Evolutionary conservation across 176 grass and related monocot species (phyloP).

Genomic region (Carex littledalei): DNA sequence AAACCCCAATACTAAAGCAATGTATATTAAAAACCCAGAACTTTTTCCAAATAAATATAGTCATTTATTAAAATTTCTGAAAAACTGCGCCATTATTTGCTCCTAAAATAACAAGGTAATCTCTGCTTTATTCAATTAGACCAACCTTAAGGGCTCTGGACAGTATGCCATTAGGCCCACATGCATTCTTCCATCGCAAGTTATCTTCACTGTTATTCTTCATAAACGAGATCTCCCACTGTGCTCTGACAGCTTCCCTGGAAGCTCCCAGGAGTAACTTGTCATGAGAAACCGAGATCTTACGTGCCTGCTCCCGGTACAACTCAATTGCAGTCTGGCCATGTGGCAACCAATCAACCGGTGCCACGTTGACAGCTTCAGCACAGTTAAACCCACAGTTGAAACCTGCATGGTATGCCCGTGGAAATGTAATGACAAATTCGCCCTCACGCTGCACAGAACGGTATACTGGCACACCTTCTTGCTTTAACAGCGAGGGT

Average conservation of each 20-base stretch:
- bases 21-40: not conserved
- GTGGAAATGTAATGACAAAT: slow-evolving; percentile 91
- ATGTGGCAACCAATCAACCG: slow-evolving; percentile 92
- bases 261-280: slow-evolving; percentile 77
- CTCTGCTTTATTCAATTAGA: not conserved
- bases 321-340: slow-evolving; percentile 90
- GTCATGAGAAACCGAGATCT: slow-evolving; percentile 87
- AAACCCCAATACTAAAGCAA: not conserved
- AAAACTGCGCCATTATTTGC: not conserved
- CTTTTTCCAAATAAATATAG: not conserved
- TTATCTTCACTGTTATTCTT: slow-evolving; percentile 54
- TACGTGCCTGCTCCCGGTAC: slow-evolving; percentile 61
- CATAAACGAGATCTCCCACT: slow-evolving; percentile 70
- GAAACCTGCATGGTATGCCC: slow-evolving; percentile 91
- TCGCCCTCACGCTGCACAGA: slow-evolving; percentile 74
- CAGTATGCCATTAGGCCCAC: slow-evolving; percentile 58
- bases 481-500: slow-evolving; percentile 71
- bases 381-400: slow-evolving; percentile 98
- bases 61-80: not conserved
- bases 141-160: slow-evolving; percentile 75
- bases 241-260: slow-evolving; percentile 80
- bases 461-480: slow-evolving; percentile 76
- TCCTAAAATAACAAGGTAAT: not conserved
- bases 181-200: slow-evolving; percentile 63
- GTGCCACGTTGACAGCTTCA: slow-evolving; percentile 94